Conservation (phyloP, 805 yeast genomes). For the Metschnikowia kunwiensis region DNA sequence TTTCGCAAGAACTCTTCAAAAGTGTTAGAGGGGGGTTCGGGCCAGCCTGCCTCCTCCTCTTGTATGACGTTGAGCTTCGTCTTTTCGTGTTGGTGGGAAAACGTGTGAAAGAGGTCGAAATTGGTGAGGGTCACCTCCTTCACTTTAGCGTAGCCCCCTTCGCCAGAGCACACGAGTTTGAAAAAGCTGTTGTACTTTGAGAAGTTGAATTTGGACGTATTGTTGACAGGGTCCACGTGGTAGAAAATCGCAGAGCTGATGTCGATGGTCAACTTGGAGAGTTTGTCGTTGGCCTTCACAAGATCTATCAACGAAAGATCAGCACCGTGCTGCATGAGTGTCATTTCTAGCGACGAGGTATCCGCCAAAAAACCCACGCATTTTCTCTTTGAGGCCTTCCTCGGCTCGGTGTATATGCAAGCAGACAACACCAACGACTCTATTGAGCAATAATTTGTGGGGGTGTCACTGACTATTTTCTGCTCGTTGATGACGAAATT, state of each 20-base stretch:
- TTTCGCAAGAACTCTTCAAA: conserved; percentile 22
- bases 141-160: conserved; percentile 30
- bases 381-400: conserved; percentile 13
- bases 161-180: conserved; percentile 33
- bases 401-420: conserved; percentile 16
- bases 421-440: conserved; percentile 15
- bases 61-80: conserved; percentile 7
- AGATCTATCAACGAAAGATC: conserved; percentile 52
- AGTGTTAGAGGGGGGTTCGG: conserved; percentile 22
- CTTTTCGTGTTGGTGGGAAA: conserved; percentile 18
- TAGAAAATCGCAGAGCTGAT: conserved; percentile 47
- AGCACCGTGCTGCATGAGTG: conserved; percentile 38
- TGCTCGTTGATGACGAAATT: conserved; percentile 49
- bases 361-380: conserved; percentile 38
- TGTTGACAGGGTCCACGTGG: conserved; percentile 15
- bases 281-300: conserved; percentile 31
- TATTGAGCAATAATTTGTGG: conserved; percentile 5
- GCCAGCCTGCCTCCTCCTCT: conserved; percentile 19
- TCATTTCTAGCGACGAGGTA: conserved; percentile 37
- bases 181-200: conserved; percentile 26
- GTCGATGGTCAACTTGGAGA: conserved; percentile 44
- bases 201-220: conserved; percentile 28
- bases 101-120: conserved; percentile 29
- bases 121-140: conserved; percentile 27
- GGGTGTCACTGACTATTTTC: conserved; percentile 17